Conservation (phyloP, 140 eudicot genomes). For the Bidens hawaiensis region DNA sequence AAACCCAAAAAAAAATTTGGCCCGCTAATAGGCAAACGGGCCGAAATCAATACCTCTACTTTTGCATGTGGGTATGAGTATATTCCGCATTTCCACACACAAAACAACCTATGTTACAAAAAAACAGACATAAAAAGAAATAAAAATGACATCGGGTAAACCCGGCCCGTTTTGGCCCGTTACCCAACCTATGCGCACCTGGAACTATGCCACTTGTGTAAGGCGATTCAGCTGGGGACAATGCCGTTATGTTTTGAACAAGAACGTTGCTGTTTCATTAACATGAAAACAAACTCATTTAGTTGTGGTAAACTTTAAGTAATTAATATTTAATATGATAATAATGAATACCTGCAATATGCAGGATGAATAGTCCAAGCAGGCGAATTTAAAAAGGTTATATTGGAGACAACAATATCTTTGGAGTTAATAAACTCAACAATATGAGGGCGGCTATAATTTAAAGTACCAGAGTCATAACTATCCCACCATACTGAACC, state of each 20-base stretch:
- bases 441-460: slow-evolving; percentile 80
- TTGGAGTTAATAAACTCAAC: slow-evolving; percentile 67
- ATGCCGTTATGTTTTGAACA: no score
- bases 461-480: slow-evolving; percentile 48
- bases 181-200: slow-evolving; percentile 36
- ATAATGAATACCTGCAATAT: slow-evolving; percentile 67
- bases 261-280: slow-evolving; percentile 62
- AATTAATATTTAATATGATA: not conserved
- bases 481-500: no score
- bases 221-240: slow-evolving; percentile 71
- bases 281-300: slow-evolving; percentile 12
- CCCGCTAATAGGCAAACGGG: no score
- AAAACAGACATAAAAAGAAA: not conserved
- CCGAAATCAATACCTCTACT: no score
- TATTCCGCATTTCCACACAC: not conserved
- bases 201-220: slow-evolving; percentile 79
- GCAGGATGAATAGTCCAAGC: slow-evolving; percentile 72
- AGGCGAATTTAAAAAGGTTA: slow-evolving; percentile 81
- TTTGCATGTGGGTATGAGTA: no score
- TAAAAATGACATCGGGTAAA: not conserved
- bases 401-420: slow-evolving; percentile 65
- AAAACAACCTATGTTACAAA: not conserved
- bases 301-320: not conserved
- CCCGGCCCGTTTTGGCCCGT: not conserved
- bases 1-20: no score